Evolutionary conservation across 176 grass and related monocot genomes (phyloP), one percentile per base, ranked within the genome.

Genomic region (Oryza meyeriana): DNA sequence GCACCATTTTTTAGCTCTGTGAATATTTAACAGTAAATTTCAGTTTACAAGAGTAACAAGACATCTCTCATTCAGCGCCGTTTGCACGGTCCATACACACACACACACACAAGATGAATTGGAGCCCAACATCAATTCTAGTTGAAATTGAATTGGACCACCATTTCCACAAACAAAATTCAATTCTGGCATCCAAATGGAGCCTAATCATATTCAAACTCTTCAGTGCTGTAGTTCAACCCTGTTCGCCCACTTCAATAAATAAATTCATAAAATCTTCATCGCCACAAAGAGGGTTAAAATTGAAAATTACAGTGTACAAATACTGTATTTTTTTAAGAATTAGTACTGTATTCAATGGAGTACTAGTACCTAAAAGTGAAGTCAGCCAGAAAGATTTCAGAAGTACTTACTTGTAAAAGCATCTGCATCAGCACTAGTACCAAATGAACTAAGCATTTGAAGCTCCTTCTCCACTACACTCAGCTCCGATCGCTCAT

Each of bases 381-480:
- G 28, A 72, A 69, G 10, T 68, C 20, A 47, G 71, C n/a, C 16
- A 17, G 35, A 31, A 64, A 9, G 38, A 80, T 27, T 58, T 76
- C 28, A 75, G 68, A 80, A 66, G 64, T 62, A 80, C 76, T 84
- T 86, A 87, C 88, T 44, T 10, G 39, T 76, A 75, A 20, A 17
- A 59, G 31, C 50, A n/a, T 41, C 62, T 47, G 58, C 55, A 74
- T 73, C 83, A 75, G 26, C 84, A 64, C 27, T 35, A 38, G 28
- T 78, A 47, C 77, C 84, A 90, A 86, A 87, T 34, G 79, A 87
- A n/a, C 69, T 90, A 48, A 79, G 89, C 77, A 90, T 86, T 78
- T 83, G 77, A 71, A 96, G 80, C 78, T 86, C 87, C 85, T 89
- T 88, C 64, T 86, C 86, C 65, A 83, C 69, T 84, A 80, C 84